These are phyloP conservation scores for Apiotrichum porosum DNA, from an alignment of 1,284 basidiomycete genomes.

Conservation along the genomic window DNA sequence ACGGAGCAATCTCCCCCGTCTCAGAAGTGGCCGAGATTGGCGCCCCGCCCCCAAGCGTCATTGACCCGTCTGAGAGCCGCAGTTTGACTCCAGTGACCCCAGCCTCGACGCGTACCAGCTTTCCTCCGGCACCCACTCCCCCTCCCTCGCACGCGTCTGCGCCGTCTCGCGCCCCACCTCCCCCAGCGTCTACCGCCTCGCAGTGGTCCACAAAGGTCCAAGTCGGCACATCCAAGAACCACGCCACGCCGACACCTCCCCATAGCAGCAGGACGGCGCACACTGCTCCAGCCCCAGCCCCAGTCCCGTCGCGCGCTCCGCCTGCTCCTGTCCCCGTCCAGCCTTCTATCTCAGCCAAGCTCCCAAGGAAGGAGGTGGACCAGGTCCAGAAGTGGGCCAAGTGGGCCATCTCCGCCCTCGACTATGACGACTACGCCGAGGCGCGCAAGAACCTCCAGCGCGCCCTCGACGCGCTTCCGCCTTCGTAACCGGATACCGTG, in stretches of 20 bases:
- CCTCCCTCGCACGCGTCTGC: no score
- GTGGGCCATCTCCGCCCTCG: slow-evolving; percentile 83
- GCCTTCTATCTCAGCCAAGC: background rate
- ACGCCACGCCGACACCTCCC: background rate
- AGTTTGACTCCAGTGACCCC: slow-evolving; percentile 18
- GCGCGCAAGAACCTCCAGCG: slow-evolving; percentile 71
- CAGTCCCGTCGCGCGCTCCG: no score
- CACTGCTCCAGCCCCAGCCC: background rate
- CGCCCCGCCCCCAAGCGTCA: slow-evolving; percentile 47
- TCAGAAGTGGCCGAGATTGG: slow-evolving; percentile 34
- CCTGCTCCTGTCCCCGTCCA: no score
- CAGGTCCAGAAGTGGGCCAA: slow-evolving; percentile 82
- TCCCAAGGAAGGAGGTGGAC: slow-evolving; percentile 52
- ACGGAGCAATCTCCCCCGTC: slow-evolving; percentile 31
- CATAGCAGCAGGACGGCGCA: background rate
- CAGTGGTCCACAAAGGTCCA: no score
- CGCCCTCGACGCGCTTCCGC: slow-evolving; percentile 62
- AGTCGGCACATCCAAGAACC: background rate
- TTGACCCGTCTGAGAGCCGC: no score
- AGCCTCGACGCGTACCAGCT: background rate
- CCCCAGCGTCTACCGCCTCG: no score
- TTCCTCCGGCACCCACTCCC: background rate
- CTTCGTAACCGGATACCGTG: no score
- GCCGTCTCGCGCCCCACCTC: no score
- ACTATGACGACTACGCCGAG: slow-evolving; percentile 83